These are phyloP conservation scores for Orbilia javanica DNA, from an alignment of 2,329 filamentous ascomycete genomes.

Conservation along the genomic window DNA sequence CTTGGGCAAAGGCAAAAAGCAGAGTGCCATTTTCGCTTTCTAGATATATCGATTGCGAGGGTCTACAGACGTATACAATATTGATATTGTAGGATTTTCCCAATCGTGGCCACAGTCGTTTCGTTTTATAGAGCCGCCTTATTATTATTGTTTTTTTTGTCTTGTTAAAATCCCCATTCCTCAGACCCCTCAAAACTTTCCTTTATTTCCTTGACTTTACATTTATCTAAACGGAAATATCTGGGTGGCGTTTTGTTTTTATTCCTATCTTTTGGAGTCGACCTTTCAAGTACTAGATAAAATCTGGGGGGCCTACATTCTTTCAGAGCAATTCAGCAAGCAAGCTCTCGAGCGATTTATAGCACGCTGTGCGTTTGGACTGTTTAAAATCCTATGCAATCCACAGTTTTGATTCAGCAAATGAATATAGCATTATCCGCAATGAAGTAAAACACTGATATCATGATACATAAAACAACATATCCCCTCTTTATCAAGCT, in stretches of 20 bases:
- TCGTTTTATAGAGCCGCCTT: neutral
- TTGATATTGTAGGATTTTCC: neutral
- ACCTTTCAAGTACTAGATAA: neutral
- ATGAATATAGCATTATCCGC: neutral
- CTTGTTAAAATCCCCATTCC: neutral
- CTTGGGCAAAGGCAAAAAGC: slow-evolving; percentile 51
- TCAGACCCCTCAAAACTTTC: neutral
- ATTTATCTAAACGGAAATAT: slow-evolving; percentile 4
- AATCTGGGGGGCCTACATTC: slow-evolving; percentile 16
- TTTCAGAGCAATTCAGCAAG: slow-evolving; percentile 15
- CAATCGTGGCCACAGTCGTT: neutral
- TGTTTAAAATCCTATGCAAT: neutral
- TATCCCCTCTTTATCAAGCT: neutral
- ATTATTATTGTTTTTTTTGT: neutral
- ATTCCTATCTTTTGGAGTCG: neutral
- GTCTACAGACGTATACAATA: neutral
- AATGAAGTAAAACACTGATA: neutral
- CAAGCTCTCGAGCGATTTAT: slow-evolving; percentile 5
- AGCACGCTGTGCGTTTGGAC: neutral
- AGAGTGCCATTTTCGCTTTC: slow-evolving; percentile 54
- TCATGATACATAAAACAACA: neutral
- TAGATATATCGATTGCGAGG: slow-evolving; percentile 9
- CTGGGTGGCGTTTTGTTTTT: slow-evolving; percentile 30
- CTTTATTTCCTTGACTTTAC: neutral
- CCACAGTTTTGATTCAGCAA: neutral